Evolutionary conservation across 139 green algal genomes (phyloP).

Genomic region (Parachlorella kessleri): DNA sequence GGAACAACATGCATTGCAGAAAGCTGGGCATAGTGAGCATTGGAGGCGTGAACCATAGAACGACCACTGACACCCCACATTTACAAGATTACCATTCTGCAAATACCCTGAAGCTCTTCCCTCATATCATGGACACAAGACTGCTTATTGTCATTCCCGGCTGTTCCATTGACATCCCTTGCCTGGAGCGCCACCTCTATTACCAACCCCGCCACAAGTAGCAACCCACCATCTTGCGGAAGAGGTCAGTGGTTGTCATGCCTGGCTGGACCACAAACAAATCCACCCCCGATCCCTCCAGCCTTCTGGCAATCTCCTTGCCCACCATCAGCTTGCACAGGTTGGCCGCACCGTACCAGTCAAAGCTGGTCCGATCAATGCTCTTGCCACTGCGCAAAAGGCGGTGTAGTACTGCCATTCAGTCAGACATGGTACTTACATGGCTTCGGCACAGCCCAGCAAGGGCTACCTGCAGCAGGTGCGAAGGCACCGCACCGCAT

Average conservation of each 20-base stretch:
- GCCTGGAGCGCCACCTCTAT: not conserved
- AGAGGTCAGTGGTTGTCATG: slow-evolving; percentile 31
- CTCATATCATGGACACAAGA: not conserved
- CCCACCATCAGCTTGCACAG: slow-evolving; percentile 12
- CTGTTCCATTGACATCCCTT: not conserved
- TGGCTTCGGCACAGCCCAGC: not conserved
- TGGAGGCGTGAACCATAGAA: not conserved
- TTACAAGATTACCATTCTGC: not conserved
- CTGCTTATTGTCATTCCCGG: not conserved
- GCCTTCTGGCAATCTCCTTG: slow-evolving; percentile 4
- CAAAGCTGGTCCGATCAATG: not conserved
- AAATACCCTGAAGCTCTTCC: not conserved
- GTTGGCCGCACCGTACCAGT: slow-evolving; percentile 17
- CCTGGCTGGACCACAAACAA: slow-evolving; percentile 36
- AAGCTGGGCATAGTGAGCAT: too few relatives aligned
- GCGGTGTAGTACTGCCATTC: not conserved
- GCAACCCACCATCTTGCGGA: slow-evolving; percentile 15
- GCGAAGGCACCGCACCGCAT: too few relatives aligned
- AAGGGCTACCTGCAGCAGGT: too few relatives aligned
- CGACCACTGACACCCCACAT: too few relatives aligned
- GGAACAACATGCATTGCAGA: not conserved
- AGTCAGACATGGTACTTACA: too few relatives aligned
- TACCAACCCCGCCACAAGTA: not conserved
- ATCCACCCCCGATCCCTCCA: slow-evolving; percentile 21
- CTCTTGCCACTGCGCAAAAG: not conserved